Evolutionary conservation across 805 yeast species (phyloP).

Genomic region (Hanseniaspora singularis): DNA sequence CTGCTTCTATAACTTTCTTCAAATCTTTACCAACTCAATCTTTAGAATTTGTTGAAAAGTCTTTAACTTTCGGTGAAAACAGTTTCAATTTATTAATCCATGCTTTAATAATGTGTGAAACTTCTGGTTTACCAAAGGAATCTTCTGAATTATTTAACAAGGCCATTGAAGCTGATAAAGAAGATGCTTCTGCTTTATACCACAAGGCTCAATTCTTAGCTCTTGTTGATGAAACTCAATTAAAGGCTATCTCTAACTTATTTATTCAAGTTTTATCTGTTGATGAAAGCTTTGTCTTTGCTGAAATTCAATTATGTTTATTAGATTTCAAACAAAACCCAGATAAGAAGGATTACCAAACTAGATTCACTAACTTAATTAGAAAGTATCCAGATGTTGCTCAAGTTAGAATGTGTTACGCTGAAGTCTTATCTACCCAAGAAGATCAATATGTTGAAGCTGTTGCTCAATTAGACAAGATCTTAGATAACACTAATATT

Average conservation of each 20-base stretch:
- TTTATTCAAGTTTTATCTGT: conserved; percentile 65
- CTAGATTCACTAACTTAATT: conserved; percentile 56
- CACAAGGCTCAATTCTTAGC: conserved; percentile 80
- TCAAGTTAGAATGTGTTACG: conserved; percentile 88
- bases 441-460: conserved; percentile 48
- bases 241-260: conserved; percentile 51
- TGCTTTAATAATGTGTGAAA: conserved; percentile 75
- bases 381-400: conserved; percentile 73
- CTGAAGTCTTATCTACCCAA: conserved; percentile 80
- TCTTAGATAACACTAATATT: conserved; percentile 11
- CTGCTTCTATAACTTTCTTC: conserved; percentile 73
- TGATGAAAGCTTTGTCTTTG: conserved; percentile 65
- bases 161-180: conserved; percentile 58
- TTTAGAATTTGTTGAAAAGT: conserved; percentile 34
- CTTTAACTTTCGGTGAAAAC: conserved; percentile 60
- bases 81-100: conserved; percentile 71
- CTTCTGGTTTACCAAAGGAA: conserved; percentile 43
- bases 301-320: conserved; percentile 88
- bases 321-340: conserved; percentile 70
- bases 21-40: conserved; percentile 61
- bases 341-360: conserved; percentile 43
- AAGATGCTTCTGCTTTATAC: conserved; percentile 73
- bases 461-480: conserved; percentile 19
- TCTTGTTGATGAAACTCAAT: conserved; percentile 66
- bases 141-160: conserved; percentile 56